Conservation (phyloP, 495 filamentous ascomycete species). For the Lentithecium fluviatile region DNA sequence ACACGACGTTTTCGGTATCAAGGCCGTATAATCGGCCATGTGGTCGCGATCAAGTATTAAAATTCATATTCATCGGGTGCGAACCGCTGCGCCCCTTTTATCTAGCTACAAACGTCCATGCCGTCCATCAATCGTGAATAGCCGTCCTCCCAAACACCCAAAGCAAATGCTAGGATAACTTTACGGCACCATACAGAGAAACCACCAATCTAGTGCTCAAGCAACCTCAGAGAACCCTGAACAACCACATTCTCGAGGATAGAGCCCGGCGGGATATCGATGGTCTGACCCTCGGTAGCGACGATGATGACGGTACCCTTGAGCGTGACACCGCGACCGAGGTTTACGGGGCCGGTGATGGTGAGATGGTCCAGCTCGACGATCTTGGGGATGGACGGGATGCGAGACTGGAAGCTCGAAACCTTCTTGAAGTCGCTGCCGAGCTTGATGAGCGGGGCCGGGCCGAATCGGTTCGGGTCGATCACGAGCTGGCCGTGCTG, state of each 20-base stretch:
- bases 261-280: constrained; percentile 94
- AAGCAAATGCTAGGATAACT: constrained; percentile 2
- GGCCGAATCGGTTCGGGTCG: constrained; percentile 92
- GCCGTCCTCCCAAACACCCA: neutral
- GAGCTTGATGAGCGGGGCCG: constrained; percentile 99
- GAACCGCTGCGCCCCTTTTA: neutral
- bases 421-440: constrained; percentile 99
- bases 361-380: constrained; percentile 97
- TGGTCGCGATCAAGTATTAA: neutral
- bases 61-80: neutral
- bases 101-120: constrained; percentile 11
- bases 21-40: neutral
- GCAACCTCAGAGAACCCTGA: constrained; percentile 90
- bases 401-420: constrained; percentile 98
- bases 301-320: constrained; percentile 99
- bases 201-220: constrained; percentile 72
- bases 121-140: neutral
- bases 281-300: constrained; percentile 94
- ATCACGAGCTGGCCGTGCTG: constrained; percentile 98
- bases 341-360: constrained; percentile 93
- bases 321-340: constrained; percentile 88
- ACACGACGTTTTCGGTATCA: neutral
- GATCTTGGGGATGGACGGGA: constrained; percentile 94
- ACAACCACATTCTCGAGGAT: constrained; percentile 99
- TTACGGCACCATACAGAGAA: neutral